Conservation (phyloP, 306 rosid species). For the Hippophae gyantsensis region DNA sequence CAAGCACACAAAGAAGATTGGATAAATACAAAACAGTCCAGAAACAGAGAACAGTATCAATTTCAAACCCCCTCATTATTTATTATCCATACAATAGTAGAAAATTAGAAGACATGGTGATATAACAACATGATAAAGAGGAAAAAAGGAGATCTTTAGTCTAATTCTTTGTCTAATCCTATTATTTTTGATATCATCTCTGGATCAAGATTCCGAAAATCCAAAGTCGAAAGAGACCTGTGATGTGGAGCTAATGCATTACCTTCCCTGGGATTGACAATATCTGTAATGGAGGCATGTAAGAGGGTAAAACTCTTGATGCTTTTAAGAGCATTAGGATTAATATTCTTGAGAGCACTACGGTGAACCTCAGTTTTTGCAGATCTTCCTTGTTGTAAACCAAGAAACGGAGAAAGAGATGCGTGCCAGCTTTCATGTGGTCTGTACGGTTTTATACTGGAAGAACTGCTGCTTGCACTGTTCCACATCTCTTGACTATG, state of each 20-base stretch:
- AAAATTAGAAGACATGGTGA: too few relatives aligned
- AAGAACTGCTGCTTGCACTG: slow-evolving; percentile 36
- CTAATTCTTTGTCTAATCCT: slow-evolving; percentile 22
- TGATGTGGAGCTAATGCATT: not conserved
- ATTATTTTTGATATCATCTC: slow-evolving; percentile 24
- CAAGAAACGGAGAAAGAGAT: slow-evolving; percentile 44
- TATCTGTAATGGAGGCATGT: slow-evolving; percentile 53
- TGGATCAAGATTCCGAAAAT: slow-evolving; percentile 33
- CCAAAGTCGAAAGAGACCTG: slow-evolving; percentile 43
- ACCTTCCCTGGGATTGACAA: slow-evolving; percentile 41
- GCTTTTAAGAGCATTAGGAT: slow-evolving; percentile 59
- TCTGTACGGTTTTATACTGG: slow-evolving; percentile 27
- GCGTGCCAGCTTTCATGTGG: slow-evolving; percentile 19
- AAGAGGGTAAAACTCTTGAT: slow-evolving; percentile 39
- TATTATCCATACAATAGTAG: too few relatives aligned
- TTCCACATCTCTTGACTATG: slow-evolving; percentile 23
- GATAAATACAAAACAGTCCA: too few relatives aligned
- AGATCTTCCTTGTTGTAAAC: not conserved
- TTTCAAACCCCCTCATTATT: too few relatives aligned
- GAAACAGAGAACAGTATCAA: too few relatives aligned
- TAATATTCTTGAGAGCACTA: slow-evolving; percentile 13
- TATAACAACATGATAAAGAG: too few relatives aligned
- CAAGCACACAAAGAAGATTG: too few relatives aligned
- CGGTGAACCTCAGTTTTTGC: too few relatives aligned
- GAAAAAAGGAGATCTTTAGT: too few relatives aligned